Base-by-base conservation (phyloP, 2,329 filamentous ascomycete species). In the Fusarium tricinctum region DNA sequence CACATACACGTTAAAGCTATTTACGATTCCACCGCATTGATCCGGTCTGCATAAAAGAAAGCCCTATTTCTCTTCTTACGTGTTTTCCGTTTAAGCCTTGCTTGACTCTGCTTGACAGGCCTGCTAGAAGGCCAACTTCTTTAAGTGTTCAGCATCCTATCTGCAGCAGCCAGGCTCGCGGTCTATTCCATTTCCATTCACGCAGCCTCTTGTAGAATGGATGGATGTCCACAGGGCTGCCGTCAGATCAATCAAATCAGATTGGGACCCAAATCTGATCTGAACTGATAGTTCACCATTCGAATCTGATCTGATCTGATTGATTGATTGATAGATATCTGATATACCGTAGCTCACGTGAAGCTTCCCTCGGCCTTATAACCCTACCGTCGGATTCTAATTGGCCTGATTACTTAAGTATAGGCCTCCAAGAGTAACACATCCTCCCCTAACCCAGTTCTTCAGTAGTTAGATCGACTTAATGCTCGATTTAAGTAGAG, bases 181-280 rank as follows among this genome's bases (percentile, higher is more conserved):
- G n/a, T n/a, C n/a, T n/a, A n/a, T n/a, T n/a, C n/a, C n/a, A n/a
- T n/a, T n/a, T n/a, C n/a, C n/a, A n/a, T n/a, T n/a, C n/a, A n/a
- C n/a, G n/a, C n/a, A n/a, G n/a, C n/a, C n/a, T n/a, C n/a, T n/a
- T n/a, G n/a, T n/a, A n/a, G n/a, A n/a, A n/a, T n/a, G n/a, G n/a
- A n/a, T n/a, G n/a, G n/a, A n/a, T n/a, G n/a, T n/a, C n/a, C n/a
- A n/a, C n/a, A 47, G 44, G 44, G 43, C 57, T 60, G 55, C 55
- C 33, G 47, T 58, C 54, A 51, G 47, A 58, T 58, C 33, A 58
- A 58, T 58, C 42, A 58, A 42, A 51, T 51, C 54, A 58, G 47
- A 58, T 52, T 28, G 8, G 55, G 26, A 22, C 35, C 40, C 32
- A 58, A 52, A 58, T 58, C 47, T 58, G 42, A 58, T 52, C 42